Conservation (phyloP, 805 yeast genomes). For the Brettanomyces anomalus region DNA sequence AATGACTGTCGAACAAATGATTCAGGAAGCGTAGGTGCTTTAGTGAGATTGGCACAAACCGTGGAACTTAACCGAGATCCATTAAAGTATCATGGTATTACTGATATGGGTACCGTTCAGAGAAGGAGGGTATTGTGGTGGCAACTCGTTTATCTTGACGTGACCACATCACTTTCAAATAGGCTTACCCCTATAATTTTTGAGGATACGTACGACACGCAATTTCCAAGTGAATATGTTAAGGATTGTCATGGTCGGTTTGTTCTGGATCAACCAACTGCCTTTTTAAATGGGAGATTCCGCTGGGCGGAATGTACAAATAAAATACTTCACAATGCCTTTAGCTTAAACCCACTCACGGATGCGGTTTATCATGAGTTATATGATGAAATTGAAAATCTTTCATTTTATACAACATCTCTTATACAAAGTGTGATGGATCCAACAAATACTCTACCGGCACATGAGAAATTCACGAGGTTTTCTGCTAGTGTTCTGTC, state of each 20-base stretch:
- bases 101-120: conserved; percentile 40
- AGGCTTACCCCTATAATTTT: conserved; percentile 46
- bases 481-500: conserved; percentile 13
- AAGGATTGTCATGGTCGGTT: conserved; percentile 19
- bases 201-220: conserved; percentile 45
- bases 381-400: conserved; percentile 11
- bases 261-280: conserved; percentile 33
- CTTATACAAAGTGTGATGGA: conserved; percentile 15
- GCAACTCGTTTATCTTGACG: conserved; percentile 54
- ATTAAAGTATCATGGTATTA: conserved; percentile 38
- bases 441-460: conserved; percentile 10
- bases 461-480: conserved; percentile 10
- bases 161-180: conserved; percentile 45
- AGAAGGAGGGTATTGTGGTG: conserved; percentile 56
- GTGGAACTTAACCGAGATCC: conserved; percentile 55
- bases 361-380: background rate
- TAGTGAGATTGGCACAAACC: conserved; percentile 48
- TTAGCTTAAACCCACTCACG: conserved; percentile 3
- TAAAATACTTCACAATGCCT: conserved; percentile 10
- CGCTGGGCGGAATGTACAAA: conserved; percentile 26
- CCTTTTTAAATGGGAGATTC: conserved; percentile 46
- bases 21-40: conserved; percentile 44
- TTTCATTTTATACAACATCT: conserved; percentile 13
- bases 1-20: conserved; percentile 46
- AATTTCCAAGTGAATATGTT: conserved; percentile 39